phyloP scores from a whole-genome alignment of 2,329 filamentous ascomycete genomes.

The Neobulgaria alba region DNA sequence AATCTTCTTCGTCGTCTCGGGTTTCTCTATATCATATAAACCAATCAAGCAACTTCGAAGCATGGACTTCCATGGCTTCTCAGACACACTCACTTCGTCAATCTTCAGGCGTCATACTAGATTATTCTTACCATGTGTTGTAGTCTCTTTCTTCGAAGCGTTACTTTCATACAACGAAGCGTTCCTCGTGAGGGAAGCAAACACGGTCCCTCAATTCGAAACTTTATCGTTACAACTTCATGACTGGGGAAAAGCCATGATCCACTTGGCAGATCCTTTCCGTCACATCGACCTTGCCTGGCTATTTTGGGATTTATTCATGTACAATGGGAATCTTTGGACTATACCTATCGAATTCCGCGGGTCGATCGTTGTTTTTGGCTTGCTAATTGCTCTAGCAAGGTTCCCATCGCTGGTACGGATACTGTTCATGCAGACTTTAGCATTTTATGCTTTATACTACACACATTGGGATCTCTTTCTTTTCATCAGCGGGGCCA shows the following conservation, averaged over 20 bases:
- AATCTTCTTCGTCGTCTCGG: slow-evolving; percentile 41
- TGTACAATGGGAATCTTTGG: slow-evolving; percentile 12
- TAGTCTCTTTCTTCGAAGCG: slow-evolving; percentile 31
- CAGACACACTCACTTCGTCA: slow-evolving; percentile 33
- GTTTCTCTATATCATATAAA: slow-evolving; percentile 36
- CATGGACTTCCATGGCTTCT: slow-evolving; percentile 28
- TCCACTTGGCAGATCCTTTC: slow-evolving; percentile 7
- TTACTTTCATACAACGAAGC: slow-evolving; percentile 4
- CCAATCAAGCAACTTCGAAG: slow-evolving; percentile 31
- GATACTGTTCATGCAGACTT: slow-evolving; percentile 2
- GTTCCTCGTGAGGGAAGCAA: slow-evolving; percentile 5
- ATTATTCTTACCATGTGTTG: slow-evolving; percentile 34
- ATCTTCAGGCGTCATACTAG: slow-evolving; percentile 36
- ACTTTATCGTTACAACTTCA: slow-evolving; percentile 3
- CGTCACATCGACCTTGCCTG: slow-evolving; percentile 2
- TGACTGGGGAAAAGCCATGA: slow-evolving; percentile 3
- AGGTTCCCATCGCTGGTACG: slow-evolving; percentile 5
- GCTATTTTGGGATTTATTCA: slow-evolving; percentile 4
- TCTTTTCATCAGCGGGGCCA: slow-evolving; percentile 14
- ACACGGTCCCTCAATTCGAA: neutral
- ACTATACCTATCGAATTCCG: slow-evolving; percentile 14
- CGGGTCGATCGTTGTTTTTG: slow-evolving; percentile 13
- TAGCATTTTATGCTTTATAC: slow-evolving; percentile 6
- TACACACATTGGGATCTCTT: slow-evolving; percentile 10
- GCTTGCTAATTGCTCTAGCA: slow-evolving; percentile 9